These are phyloP conservation scores for Acanthamoeba castellanii DNA, from an alignment of 208 protist species.

Conservation along the genomic window DNA sequence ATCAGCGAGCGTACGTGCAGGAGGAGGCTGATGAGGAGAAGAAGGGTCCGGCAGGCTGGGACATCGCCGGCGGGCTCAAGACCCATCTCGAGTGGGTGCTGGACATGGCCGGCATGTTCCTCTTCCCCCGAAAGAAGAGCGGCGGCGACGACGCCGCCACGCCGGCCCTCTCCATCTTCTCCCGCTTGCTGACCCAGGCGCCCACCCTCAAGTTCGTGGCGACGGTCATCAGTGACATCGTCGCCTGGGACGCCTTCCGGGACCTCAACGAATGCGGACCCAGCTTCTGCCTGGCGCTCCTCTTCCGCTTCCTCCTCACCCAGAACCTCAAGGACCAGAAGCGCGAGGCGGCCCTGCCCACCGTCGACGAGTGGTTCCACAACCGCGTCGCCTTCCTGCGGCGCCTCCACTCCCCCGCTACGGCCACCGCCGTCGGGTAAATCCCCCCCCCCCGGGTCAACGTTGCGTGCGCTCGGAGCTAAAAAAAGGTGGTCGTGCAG, in stretches of 20 bases:
- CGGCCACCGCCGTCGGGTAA: background rate
- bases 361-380: constrained; percentile 17
- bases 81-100: background rate
- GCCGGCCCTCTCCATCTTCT: background rate
- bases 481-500: background rate
- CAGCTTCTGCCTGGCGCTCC: background rate
- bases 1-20: background rate
- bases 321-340: constrained; percentile 23
- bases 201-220: constrained; percentile 15
- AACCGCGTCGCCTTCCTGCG: constrained; percentile 4
- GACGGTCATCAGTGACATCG: constrained; percentile 11
- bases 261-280: constrained; percentile 31
- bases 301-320: constrained; percentile 9
- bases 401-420: background rate
- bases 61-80: constrained; percentile 2
- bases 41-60: background rate
- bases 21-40: background rate
- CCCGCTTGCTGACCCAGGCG: background rate
- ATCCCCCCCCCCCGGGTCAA: background rate
- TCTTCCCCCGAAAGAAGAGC: constrained; percentile 28
- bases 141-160: background rate
- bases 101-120: constrained; percentile 45
- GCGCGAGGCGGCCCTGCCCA: constrained; percentile 12
- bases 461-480: background rate
- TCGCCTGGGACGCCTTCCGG: constrained; percentile 4